Percentiles rank a stretch among this genome's conserved stretches.
Conservation (phyloP, 2,329 filamentous ascomycete genomes). For the Acephala macrosclerotiorum region DNA sequence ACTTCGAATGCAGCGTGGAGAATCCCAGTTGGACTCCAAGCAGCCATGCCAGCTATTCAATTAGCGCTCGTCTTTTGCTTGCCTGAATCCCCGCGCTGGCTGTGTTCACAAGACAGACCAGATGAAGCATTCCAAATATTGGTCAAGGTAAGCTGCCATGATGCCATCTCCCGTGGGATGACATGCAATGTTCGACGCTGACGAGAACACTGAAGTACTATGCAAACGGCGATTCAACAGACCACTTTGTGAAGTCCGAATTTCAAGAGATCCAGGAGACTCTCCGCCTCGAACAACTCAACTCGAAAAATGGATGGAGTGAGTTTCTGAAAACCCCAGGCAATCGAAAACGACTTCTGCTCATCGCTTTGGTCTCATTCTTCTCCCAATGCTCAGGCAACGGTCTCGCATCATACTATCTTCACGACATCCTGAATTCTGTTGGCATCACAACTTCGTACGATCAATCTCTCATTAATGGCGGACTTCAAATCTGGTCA, state of each 20-base stretch:
- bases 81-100: constrained; percentile 35
- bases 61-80: constrained; percentile 30
- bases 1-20: constrained; percentile 27
- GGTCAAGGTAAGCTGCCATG: constrained; percentile 29
- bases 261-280: constrained; percentile 50
- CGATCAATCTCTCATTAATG: constrained; percentile 43
- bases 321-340: constrained; percentile 60
- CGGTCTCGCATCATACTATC: constrained; percentile 71
- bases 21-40: constrained; percentile 30
- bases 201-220: constrained; percentile 39
- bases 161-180: background rate
- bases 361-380: constrained; percentile 67
- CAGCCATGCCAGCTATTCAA: constrained; percentile 30
- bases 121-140: constrained; percentile 42
- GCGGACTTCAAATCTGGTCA: constrained; percentile 46
- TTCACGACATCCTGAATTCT: constrained; percentile 31
- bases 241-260: constrained; percentile 48
- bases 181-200: background rate
- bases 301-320: constrained; percentile 42
- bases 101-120: constrained; percentile 28
- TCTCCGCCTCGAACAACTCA: constrained; percentile 24
- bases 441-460: constrained; percentile 32
- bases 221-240: constrained; percentile 43
- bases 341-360: constrained; percentile 67
- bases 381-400: constrained; percentile 75